Evolutionary conservation across 306 rosid species (phyloP).

Genomic region (cucumber (Cucumis sativus)): DNA sequence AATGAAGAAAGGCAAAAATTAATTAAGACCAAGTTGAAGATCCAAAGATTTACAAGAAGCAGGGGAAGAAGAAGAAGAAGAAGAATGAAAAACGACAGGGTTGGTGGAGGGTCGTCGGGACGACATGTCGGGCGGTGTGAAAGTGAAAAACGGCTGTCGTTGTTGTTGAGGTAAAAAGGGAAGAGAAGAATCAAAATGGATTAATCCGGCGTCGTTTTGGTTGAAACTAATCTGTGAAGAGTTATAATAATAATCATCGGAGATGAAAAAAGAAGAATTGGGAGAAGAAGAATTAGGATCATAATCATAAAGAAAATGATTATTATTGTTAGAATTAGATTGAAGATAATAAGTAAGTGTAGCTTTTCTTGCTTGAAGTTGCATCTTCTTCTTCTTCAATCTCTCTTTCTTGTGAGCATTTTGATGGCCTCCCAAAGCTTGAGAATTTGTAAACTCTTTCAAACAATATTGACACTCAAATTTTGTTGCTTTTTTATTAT

Average conservation of each 20-base stretch:
- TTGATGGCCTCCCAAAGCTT: conserved; percentile 94
- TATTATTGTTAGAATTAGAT: conserved; percentile 5
- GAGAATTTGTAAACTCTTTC: conserved; percentile 84
- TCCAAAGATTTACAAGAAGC: conserved; percentile 43
- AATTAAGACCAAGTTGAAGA: conserved; percentile 57
- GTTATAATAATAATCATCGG: conserved; percentile 1
- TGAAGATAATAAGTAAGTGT: conserved; percentile 60
- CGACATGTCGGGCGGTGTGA: not conserved
- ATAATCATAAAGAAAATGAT: conserved; percentile 8
- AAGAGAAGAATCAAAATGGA: not conserved
- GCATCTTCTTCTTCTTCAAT: conserved; percentile 85
- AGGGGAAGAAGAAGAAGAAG: conserved; percentile 10
- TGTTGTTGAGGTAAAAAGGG: not conserved
- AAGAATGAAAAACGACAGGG: not conserved
- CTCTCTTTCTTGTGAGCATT: conserved; percentile 97
- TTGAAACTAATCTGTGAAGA: conserved; percentile 43
- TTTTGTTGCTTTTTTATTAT: conserved; percentile 12
- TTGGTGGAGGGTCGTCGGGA: not conserved
- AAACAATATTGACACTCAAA: conserved; percentile 85
- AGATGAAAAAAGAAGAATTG: not conserved
- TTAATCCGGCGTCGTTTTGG: not conserved
- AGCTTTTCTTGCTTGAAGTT: conserved; percentile 78
- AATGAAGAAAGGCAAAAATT: not conserved
- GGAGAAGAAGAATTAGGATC: not conserved
- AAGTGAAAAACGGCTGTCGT: not conserved